Base-by-base conservation (phyloP, 495 filamentous ascomycete species). In the Aspergillus affinis region DNA sequence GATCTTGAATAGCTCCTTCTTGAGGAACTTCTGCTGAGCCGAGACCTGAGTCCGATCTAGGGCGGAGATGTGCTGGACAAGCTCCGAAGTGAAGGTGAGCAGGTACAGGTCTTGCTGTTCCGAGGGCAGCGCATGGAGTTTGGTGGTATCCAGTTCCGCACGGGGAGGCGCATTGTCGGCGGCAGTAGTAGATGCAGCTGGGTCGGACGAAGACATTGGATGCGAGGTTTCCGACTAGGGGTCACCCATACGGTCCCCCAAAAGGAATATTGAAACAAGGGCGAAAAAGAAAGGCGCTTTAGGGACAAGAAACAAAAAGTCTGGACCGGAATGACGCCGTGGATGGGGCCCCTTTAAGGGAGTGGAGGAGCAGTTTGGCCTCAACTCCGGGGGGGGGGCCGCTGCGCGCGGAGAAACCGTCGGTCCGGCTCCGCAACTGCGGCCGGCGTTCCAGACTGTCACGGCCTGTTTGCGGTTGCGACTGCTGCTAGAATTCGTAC, bases 31-130 rank as follows among this genome's bases (percentile, higher is more conserved):
- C 72, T 99, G 94, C 73, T 96, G 88, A 5, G 88, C 84, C 45
- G 91, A 93, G 54, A 92, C 87, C 61, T 89, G 89, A 57, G 95
- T 88, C 60, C 84, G 77, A 57, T 87, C 83, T 29, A 97, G 82
- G 19, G 75, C 73, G 51, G 88, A 85, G 36, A 93, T 90, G 80
- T 96, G 86, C 61, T 88, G 88, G 60, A 88, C 89, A 51, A 98
- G 82, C 49, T 89, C 85, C 29, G 91, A 88, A 29, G 92, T 88
- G 71, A 97, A 97, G 47, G 88, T 95, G 54, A 98, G 80, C 59
- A 99, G 83, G 71, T 92, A 93, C 20, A 98, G 85, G 65, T 97
- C 92, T 73, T 98, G 95, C 69, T 99, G 93, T 78, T 98, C 94
- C 30, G 91, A 89, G 58, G 93, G 89, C 55, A 98, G 86, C 51